Evolutionary conservation across 257 asterid species (phyloP), one percentile per base, ranked within the genome.

Genomic region (Penstemon barbatus): DNA sequence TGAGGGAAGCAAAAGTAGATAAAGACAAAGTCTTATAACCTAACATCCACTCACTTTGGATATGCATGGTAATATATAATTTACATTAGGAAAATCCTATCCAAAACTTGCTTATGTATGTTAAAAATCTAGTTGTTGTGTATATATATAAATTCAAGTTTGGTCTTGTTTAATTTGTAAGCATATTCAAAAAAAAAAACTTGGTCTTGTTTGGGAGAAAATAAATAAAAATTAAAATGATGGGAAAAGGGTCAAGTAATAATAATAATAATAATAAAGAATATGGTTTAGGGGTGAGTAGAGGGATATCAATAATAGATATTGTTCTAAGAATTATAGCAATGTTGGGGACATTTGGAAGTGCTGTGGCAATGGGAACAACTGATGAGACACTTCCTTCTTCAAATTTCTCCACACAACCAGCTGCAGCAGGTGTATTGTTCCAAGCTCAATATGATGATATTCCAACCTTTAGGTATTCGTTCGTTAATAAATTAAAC

Each of bases 291-390:
- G 37, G 76, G 15, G 72, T 72, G 4, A 77, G 50, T 64, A 79
- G 87, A 84, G 85, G 87, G 9, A 61, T 89, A 37, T 70, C 90
- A 0, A 67, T 91, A 48, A 52, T 83, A 59, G 91, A 80, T 66
- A 83, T 91, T 10, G 33, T 84, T 75, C 81, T 91, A 18, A 76
- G 96, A 77, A 62, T 87, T 38, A 36, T 76, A 15, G 96, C 88
- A 8, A 73, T 86, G 63, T 61, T 78, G 36, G 96, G 92, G 64
- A 78, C 96, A 0, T 54, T 89, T 53, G 96, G 83, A 61, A 74
- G 92, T 78, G 91, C 92, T 19, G 44, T 84, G 18, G 95, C 87
- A 6, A 89, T 91, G 96, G 96, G 90, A 13, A 86, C 89, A 7
- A 81, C 95, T 9, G 75, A 80, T 44, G 78, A 91, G 69, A 81